Base-by-base conservation (phyloP, 805 yeast genomes). In the Middelhovenomyces tepae region DNA sequence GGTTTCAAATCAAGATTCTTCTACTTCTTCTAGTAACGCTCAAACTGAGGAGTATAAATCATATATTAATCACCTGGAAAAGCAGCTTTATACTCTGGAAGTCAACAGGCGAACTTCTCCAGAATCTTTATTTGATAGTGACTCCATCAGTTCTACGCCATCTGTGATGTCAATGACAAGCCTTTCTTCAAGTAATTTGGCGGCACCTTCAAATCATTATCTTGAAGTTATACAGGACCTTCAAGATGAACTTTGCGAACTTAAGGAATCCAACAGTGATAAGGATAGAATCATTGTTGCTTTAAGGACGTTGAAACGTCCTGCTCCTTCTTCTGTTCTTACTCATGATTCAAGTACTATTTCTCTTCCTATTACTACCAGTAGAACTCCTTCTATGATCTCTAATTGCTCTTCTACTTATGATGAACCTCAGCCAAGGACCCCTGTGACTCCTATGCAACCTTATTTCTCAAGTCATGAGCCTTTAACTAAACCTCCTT, bases 231-330 rank as follows among this genome's bases (percentile, higher is more conserved):
- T 75, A 36, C 64, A 64, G 40, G 81, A 77, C 27, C 78, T 76
- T 44, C 77, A 71, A 37, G 83, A 75, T 30, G 89, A 81, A 47
- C 71, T 86, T 9, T 46, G 57, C 29, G 84, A 76, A 32, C 60
- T 87, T 43, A 68, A 69, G 45, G 78, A 73, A 31, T 64, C 70
- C 27, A 48, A 82, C 23, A 67, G 69, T 28, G 82, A 80, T 42
- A 86, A 85, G 53, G 94, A 85, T 45, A 75, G 76, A 28, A 77
- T 86, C 42, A 81, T 86, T 37, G 73, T 70, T 39, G 85, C 89
- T 1, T 59, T 85, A 36, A 73, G 78, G n/a, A n/a, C n/a, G n/a
- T n/a, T n/a, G n/a, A n/a, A n/a, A n/a, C n/a, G n/a, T n/a, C n/a
- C n/a, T n/a, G n/a, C n/a, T n/a, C n/a, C n/a, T n/a, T n/a, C n/a